phyloP scores from a whole-genome alignment of 352 stramenopile genomes.

The Globisporangium polare region DNA sequence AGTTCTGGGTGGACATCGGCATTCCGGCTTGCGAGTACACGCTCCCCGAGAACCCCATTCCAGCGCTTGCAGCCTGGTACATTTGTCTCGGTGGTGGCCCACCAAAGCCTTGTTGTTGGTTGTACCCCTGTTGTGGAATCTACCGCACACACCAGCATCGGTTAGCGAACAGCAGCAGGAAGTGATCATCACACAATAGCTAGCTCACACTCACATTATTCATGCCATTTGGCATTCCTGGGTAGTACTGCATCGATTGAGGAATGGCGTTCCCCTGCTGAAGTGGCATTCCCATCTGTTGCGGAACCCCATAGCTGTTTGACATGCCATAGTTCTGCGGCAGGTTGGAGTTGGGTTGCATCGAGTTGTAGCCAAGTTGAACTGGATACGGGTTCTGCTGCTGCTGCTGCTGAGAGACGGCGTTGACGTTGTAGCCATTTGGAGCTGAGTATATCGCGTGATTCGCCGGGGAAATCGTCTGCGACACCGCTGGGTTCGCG shows the following conservation, averaged over 20 bases:
- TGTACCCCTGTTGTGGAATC: slow-evolving; percentile 10
- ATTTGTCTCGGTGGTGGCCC: slow-evolving; percentile 7
- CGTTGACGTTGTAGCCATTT: slow-evolving; percentile 41
- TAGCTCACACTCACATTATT: slow-evolving; percentile 6
- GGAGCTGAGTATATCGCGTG: slow-evolving; percentile 44
- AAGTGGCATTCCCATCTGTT: slow-evolving; percentile 14
- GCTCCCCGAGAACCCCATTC: not conserved
- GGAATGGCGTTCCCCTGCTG: slow-evolving; percentile 3
- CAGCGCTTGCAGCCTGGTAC: slow-evolving; percentile 9
- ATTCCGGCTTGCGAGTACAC: slow-evolving; percentile 7
- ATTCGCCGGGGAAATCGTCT: slow-evolving; percentile 35
- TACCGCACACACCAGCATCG: not conserved
- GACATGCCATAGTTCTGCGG: slow-evolving; percentile 53
- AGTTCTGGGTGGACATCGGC: slow-evolving; percentile 28
- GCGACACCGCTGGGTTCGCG: slow-evolving; percentile 8
- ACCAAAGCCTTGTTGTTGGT: slow-evolving; percentile 3
- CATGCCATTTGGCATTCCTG: slow-evolving; percentile 11
- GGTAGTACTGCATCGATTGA: slow-evolving; percentile 13
- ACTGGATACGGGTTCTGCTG: slow-evolving; percentile 31
- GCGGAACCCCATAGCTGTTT: slow-evolving; percentile 7
- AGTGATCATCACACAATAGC: not conserved
- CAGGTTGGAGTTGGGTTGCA: slow-evolving; percentile 40
- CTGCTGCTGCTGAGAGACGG: slow-evolving; percentile 12
- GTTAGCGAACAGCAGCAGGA: not conserved
- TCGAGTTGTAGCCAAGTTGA: slow-evolving; percentile 30